Evolutionary conservation across 495 filamentous ascomycete genomes (phyloP).

Genomic region (Neurospora intermedia): DNA sequence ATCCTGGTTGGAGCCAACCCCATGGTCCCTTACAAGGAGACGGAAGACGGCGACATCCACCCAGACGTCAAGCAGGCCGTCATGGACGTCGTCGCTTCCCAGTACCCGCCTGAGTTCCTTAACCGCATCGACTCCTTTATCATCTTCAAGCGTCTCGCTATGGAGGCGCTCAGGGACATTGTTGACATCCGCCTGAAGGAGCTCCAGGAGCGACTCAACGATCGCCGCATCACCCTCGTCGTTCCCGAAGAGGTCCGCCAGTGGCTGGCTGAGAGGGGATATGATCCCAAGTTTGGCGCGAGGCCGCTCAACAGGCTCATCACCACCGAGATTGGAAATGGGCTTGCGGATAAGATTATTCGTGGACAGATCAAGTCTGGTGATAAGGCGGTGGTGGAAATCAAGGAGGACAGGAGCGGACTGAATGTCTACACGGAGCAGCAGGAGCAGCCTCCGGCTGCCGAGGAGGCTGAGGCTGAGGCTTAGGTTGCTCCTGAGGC

Average conservation of each 20-base stretch:
- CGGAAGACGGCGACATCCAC: constrained; percentile 51
- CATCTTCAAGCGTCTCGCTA: constrained; percentile 76
- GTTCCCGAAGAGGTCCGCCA: constrained; percentile 61
- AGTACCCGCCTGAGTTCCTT: constrained; percentile 88
- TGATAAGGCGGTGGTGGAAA: constrained; percentile 55
- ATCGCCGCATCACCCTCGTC: constrained; percentile 68
- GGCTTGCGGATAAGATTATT: constrained; percentile 84
- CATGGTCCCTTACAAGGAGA: constrained; percentile 47
- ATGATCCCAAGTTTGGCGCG: constrained; percentile 85
- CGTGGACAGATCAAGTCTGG: constrained; percentile 69
- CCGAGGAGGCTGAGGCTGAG: not conserved
- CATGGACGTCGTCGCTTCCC: constrained; percentile 70
- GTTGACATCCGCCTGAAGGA: constrained; percentile 86
- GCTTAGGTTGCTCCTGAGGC: not conserved
- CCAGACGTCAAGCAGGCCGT: constrained; percentile 63
- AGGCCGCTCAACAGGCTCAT: constrained; percentile 90
- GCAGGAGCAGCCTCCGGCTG: not conserved
- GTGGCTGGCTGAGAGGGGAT: constrained; percentile 82
- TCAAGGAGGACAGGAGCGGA: constrained; percentile 46
- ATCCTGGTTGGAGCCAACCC: constrained; percentile 53
- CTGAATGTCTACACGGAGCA: constrained; percentile 30
- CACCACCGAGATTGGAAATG: constrained; percentile 76
- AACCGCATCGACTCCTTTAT: constrained; percentile 97
- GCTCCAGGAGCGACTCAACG: constrained; percentile 71
- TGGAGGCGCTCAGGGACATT: constrained; percentile 74